These are phyloP conservation scores for Croton setiger DNA, from an alignment of 441 rosid species.

Conservation along the genomic window DNA sequence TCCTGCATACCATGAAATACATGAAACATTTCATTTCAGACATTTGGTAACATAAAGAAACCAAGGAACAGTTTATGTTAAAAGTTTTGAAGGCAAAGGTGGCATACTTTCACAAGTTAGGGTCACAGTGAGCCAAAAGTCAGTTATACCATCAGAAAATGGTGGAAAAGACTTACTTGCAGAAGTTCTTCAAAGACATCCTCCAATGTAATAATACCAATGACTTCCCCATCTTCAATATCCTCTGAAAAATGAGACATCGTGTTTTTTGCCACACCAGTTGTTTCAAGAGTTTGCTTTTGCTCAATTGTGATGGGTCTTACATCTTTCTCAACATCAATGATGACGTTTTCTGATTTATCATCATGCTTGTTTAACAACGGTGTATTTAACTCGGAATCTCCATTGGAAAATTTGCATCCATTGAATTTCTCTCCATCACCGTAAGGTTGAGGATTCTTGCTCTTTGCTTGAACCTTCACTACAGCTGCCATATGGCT, in stretches of 20 bases:
- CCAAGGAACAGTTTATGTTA: neutral
- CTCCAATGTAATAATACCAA: slow-evolving; percentile 91
- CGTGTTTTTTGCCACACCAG: slow-evolving; percentile 32
- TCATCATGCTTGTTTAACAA: slow-evolving; percentile 46
- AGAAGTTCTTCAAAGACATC: slow-evolving; percentile 95
- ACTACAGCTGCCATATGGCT: slow-evolving; percentile 99
- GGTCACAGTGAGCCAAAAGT: neutral
- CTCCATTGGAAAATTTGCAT: slow-evolving; percentile 26
- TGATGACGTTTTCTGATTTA: slow-evolving; percentile 42
- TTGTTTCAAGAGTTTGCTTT: slow-evolving; percentile 25
- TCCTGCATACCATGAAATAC: slow-evolving; percentile 40
- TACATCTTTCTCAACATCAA: slow-evolving; percentile 56
- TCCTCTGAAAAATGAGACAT: slow-evolving; percentile 45
- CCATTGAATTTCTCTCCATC: slow-evolving; percentile 46
- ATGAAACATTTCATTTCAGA: slow-evolving; percentile 5
- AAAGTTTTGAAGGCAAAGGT: slow-evolving; percentile 8
- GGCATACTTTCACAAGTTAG: neutral
- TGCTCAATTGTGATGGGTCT: slow-evolving; percentile 27
- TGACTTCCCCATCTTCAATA: slow-evolving; percentile 81
- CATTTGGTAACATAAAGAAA: neutral
- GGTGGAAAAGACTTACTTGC: slow-evolving; percentile 37
- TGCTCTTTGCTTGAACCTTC: slow-evolving; percentile 53
- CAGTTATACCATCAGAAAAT: slow-evolving; percentile 6
- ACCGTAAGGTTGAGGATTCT: slow-evolving; percentile 34
- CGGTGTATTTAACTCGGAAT: slow-evolving; percentile 49